Evolutionary conservation across 192 early-diverging fungal species (phyloP).

Genomic region (Coemansia sp.): DNA sequence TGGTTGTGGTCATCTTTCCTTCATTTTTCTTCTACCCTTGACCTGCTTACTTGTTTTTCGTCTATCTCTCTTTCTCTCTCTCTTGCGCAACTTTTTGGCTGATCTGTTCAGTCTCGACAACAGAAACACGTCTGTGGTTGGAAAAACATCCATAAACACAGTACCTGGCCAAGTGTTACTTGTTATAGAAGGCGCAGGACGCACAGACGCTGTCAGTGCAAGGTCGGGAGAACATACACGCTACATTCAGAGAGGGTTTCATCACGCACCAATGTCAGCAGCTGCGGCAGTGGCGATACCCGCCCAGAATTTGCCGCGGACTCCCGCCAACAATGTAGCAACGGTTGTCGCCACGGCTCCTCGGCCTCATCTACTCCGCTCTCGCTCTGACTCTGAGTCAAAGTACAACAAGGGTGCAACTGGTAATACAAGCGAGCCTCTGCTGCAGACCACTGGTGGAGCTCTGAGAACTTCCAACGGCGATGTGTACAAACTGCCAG

Average conservation of each 20-base stretch:
- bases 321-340: constrained; percentile 4
- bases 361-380: constrained; percentile 1
- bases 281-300: constrained; percentile 9
- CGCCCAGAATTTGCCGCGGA: constrained; percentile 2
- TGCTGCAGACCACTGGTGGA: background rate
- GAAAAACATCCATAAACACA: background rate
- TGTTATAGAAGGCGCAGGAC: background rate
- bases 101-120: background rate
- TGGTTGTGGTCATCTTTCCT: background rate
- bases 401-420: background rate
- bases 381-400: constrained; percentile 6
- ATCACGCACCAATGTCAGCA: constrained; percentile 1
- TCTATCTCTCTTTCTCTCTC: no score
- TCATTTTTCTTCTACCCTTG: background rate
- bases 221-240: background rate
- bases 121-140: background rate
- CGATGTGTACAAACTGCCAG: constrained; percentile 11
- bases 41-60: constrained; percentile 3
- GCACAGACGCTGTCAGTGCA: background rate
- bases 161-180: no score
- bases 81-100: background rate
- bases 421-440: background rate
- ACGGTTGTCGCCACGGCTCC: constrained; percentile 7
- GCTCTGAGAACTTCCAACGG: background rate
- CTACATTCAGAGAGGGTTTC: background rate